These are phyloP conservation scores for Leersia perrieri DNA, from an alignment of 176 grass and related monocot genomes.

Conservation along the genomic window DNA sequence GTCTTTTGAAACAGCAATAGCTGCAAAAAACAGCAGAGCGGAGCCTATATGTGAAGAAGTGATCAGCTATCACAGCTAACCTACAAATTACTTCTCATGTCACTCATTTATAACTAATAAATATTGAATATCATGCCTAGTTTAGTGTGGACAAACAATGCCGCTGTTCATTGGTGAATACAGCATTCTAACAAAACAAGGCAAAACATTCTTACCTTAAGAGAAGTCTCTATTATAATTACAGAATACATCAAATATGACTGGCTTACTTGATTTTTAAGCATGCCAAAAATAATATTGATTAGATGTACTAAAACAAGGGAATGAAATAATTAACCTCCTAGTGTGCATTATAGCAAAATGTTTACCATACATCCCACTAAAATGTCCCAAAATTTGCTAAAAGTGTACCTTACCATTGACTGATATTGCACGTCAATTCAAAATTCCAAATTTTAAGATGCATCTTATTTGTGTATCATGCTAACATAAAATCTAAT, in stretches of 20 bases:
- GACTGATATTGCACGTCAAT: not conserved
- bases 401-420: not conserved
- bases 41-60: not conserved
- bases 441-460: not conserved
- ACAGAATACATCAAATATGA: not conserved
- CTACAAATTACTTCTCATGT: not conserved
- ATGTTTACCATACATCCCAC: not conserved
- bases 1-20: constrained; percentile 62
- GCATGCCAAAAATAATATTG: not conserved
- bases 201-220: not conserved
- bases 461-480: not conserved
- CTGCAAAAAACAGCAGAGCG: constrained; percentile 25
- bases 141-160: constrained; percentile 5
- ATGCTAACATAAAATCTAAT: not conserved
- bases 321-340: not conserved
- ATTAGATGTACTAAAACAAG: not conserved
- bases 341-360: not conserved
- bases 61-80: not conserved
- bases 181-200: not conserved
- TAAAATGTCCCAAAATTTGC: not conserved
- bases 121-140: not conserved
- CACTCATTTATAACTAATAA: constrained; percentile 4
- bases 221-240: not conserved
- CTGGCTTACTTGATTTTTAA: not conserved
- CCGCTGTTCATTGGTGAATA: not conserved